phyloP scores from a whole-genome alignment of 805 yeast species.

The Candida sakaeoensis region DNA sequence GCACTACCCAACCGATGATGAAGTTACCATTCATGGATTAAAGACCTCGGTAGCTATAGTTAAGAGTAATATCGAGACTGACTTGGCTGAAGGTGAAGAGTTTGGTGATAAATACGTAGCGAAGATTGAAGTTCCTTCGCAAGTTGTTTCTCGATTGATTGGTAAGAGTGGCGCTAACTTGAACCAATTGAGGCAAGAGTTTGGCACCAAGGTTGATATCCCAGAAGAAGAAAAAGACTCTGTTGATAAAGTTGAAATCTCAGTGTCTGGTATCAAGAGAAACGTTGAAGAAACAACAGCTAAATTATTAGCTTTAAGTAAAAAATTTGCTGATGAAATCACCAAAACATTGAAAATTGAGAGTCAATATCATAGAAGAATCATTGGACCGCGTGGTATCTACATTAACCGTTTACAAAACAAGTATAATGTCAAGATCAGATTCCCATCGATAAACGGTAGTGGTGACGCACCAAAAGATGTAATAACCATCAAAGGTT shows the following conservation, averaged over 20 bases:
- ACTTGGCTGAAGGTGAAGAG: slow-evolving; percentile 54
- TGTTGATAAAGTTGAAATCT: slow-evolving; percentile 43
- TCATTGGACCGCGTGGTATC: slow-evolving; percentile 81
- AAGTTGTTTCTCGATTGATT: slow-evolving; percentile 72
- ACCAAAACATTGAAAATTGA: slow-evolving; percentile 67
- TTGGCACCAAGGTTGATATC: slow-evolving; percentile 73
- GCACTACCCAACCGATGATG: slow-evolving; percentile 38
- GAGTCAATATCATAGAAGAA: slow-evolving; percentile 68
- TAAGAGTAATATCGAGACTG: slow-evolving; percentile 46
- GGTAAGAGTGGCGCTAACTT: slow-evolving; percentile 85
- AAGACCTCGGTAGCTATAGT: slow-evolving; percentile 57
- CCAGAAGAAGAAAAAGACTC: slow-evolving; percentile 39
- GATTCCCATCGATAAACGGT: slow-evolving; percentile 58
- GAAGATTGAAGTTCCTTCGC: slow-evolving; percentile 59
- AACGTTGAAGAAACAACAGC: slow-evolving; percentile 71
- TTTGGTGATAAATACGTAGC: slow-evolving; percentile 43
- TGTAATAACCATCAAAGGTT: slow-evolving; percentile 77
- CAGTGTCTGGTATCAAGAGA: slow-evolving; percentile 71
- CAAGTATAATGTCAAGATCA: slow-evolving; percentile 76
- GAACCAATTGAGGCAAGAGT: slow-evolving; percentile 64
- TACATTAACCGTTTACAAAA: slow-evolving; percentile 83
- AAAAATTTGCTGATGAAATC: slow-evolving; percentile 79
- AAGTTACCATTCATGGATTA: slow-evolving; percentile 67
- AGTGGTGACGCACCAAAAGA: slow-evolving; percentile 42
- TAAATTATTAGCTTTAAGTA: slow-evolving; percentile 54